These are phyloP conservation scores for Wickerhamiella parazyma DNA, from an alignment of 805 yeast genomes.

Conservation along the genomic window DNA sequence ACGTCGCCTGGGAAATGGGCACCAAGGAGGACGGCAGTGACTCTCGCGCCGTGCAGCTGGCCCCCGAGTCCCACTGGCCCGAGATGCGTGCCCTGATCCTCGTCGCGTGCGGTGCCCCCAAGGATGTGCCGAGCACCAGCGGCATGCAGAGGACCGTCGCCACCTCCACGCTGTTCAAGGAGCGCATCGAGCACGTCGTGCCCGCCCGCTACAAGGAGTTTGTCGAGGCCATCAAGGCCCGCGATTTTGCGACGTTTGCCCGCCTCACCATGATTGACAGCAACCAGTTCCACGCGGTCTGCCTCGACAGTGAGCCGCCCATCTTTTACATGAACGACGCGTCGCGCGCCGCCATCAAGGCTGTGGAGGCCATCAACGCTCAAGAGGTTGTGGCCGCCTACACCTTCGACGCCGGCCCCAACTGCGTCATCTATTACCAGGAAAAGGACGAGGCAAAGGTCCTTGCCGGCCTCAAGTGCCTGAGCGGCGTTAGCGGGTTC, in stretches of 20 bases:
- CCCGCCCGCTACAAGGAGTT: constrained; percentile 74
- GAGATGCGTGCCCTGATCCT: constrained; percentile 80
- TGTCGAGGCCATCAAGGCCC: constrained; percentile 60
- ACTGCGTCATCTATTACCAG: constrained; percentile 87
- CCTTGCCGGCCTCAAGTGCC: constrained; percentile 48
- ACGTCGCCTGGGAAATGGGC: constrained; percentile 99
- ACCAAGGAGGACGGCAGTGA: constrained; percentile 60
- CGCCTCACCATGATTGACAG: constrained; percentile 92
- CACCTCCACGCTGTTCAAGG: constrained; percentile 73
- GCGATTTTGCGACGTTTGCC: constrained; percentile 70
- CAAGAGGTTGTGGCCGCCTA: constrained; percentile 71
- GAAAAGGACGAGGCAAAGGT: constrained; percentile 59
- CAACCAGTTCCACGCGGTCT: constrained; percentile 95
- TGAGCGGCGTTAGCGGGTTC: constrained; percentile 54
- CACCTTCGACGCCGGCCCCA: constrained; percentile 98
- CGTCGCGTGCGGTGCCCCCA: constrained; percentile 85
- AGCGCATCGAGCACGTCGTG: constrained; percentile 69
- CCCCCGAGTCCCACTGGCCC: constrained; percentile 81
- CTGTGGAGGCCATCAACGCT: constrained; percentile 66
- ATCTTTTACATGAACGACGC: constrained; percentile 89
- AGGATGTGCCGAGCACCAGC: constrained; percentile 85
- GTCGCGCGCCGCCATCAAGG: constrained; percentile 65
- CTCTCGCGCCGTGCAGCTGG: constrained; percentile 87
- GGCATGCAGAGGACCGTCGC: constrained; percentile 95
- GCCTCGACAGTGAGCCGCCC: constrained; percentile 91